Conservation (phyloP, 2,329 filamentous ascomycete species). For the Plenodomus tracheiphilus region DNA sequence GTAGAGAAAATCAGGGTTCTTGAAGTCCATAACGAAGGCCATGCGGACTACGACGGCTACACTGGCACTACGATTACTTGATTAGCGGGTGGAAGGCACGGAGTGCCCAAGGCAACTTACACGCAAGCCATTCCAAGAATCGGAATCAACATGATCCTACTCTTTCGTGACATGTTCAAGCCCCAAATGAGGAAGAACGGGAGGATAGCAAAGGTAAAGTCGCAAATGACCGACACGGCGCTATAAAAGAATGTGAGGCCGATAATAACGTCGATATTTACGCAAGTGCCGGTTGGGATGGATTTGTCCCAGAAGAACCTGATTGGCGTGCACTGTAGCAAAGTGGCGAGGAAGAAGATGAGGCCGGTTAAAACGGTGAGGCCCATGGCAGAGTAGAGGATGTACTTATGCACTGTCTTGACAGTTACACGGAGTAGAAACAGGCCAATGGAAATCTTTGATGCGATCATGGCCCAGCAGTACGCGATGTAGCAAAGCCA, state of each 20-base stretch:
- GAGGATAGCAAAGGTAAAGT: slow-evolving; percentile 55
- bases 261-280: slow-evolving; percentile 47
- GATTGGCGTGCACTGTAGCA: slow-evolving; percentile 56
- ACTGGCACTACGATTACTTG: slow-evolving; percentile 29
- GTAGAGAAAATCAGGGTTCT: slow-evolving; percentile 39
- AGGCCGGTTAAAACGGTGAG: slow-evolving; percentile 43
- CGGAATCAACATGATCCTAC: slow-evolving; percentile 52
- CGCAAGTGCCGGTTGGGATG: slow-evolving; percentile 45
- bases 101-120: slow-evolving; percentile 38
- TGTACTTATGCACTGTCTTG: slow-evolving; percentile 30
- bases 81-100: neutral
- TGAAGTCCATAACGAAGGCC: slow-evolving; percentile 42
- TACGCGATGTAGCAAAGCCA: slow-evolving; percentile 43
- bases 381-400: slow-evolving; percentile 45
- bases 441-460: slow-evolving; percentile 40
- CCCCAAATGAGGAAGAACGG: slow-evolving; percentile 58
- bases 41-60: slow-evolving; percentile 41
- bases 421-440: slow-evolving; percentile 42
- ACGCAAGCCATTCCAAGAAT: slow-evolving; percentile 57
- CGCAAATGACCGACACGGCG: slow-evolving; percentile 50
- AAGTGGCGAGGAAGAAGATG: slow-evolving; percentile 52
- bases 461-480: slow-evolving; percentile 35
- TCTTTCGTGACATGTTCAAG: slow-evolving; percentile 53
- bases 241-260: slow-evolving; percentile 53
- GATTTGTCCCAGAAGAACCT: slow-evolving; percentile 55